Conservation (phyloP, 257 asterid genomes). For the Solanum stenotomum region DNA sequence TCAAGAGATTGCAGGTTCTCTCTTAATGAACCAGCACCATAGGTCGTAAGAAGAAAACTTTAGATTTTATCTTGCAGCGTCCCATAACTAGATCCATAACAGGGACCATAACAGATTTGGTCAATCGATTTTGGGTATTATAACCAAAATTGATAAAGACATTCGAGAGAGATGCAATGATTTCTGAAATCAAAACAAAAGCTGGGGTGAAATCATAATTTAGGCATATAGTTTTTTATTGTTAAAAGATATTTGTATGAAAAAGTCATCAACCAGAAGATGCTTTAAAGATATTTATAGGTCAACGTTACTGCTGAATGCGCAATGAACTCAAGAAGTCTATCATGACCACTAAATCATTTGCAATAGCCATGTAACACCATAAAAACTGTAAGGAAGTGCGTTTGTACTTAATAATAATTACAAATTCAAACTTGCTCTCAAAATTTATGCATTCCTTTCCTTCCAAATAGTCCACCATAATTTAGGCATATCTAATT, state of each 20-base stretch:
- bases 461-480: neutral
- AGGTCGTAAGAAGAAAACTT: too few relatives aligned
- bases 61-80: too few relatives aligned
- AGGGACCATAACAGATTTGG: neutral
- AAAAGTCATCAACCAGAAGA: neutral
- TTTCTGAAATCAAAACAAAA: neutral
- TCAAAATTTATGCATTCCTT: neutral
- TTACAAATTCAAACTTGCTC: neutral
- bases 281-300: neutral
- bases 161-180: neutral
- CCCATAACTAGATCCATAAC: too few relatives aligned
- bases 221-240: neutral
- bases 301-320: neutral
- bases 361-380: neutral
- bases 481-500: neutral
- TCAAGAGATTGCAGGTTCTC: too few relatives aligned
- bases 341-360: neutral
- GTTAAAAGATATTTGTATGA: neutral
- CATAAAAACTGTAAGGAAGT: neutral
- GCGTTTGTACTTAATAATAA: neutral
- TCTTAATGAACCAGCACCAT: too few relatives aligned
- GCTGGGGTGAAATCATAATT: neutral
- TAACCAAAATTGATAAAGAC: neutral
- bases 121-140: neutral
- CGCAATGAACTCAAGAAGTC: neutral